phyloP scores from a whole-genome alignment of 495 filamentous ascomycete genomes.

The Tuber magnatum region DNA sequence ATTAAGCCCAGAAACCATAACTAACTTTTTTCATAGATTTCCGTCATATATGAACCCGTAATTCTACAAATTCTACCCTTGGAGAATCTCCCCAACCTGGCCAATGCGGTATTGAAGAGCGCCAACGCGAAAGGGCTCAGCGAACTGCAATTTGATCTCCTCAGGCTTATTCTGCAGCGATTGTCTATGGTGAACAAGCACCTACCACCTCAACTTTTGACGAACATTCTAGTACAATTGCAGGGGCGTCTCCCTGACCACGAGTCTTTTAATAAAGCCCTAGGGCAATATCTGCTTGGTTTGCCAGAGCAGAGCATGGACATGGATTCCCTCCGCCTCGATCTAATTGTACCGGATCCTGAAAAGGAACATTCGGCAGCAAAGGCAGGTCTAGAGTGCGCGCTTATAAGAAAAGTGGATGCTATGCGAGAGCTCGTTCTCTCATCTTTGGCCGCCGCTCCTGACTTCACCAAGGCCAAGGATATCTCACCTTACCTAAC shows the following conservation, averaged over 20 bases:
- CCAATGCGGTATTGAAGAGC: neutral
- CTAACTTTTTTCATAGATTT: neutral
- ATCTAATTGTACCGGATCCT: neutral
- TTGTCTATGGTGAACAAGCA: slow-evolving; percentile 14
- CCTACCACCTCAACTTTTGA: slow-evolving; percentile 7
- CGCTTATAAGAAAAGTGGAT: slow-evolving; percentile 27
- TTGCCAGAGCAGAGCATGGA: neutral
- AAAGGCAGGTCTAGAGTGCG: slow-evolving; percentile 24
- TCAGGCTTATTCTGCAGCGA: slow-evolving; percentile 16
- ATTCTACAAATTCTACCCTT: neutral
- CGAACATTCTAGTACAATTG: neutral
- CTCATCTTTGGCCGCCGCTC: slow-evolving; percentile 8
- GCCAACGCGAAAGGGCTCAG: slow-evolving; percentile 5
- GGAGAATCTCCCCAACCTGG: neutral
- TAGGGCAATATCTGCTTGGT: neutral
- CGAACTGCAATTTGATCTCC: slow-evolving; percentile 27
- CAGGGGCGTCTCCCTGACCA: neutral
- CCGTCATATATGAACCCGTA: neutral
- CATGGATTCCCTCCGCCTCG: neutral
- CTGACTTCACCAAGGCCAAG: neutral
- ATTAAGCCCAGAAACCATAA: neutral
- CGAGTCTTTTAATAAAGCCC: neutral
- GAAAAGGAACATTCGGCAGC: neutral
- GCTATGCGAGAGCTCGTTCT: slow-evolving; percentile 19
- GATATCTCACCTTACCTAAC: slow-evolving; percentile 27